Percentiles rank a stretch among this genome's conserved stretches.
phyloP scores from a whole-genome alignment of 208 protist species.

The Leishmania lainsoni region DNA sequence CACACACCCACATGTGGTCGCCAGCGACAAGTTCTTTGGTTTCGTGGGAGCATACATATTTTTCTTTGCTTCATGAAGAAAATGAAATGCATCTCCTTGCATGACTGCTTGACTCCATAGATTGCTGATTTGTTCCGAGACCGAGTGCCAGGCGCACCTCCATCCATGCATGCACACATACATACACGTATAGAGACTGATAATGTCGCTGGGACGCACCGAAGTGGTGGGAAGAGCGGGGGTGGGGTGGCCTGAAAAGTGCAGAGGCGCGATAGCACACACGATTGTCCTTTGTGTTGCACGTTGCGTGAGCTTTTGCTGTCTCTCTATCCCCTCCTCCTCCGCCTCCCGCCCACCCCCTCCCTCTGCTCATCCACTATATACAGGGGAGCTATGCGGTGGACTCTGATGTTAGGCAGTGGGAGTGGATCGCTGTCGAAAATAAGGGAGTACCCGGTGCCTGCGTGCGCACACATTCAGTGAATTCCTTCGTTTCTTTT shows the following conservation, averaged over 20 bases:
- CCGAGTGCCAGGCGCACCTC: not conserved
- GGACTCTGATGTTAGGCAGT: too few species aligned
- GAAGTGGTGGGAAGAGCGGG: not conserved
- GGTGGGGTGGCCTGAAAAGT: not conserved
- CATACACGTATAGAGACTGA: not conserved
- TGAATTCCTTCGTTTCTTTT: not conserved
- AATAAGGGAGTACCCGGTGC: not conserved
- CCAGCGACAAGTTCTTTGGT: not conserved
- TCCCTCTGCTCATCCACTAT: not conserved
- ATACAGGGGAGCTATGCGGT: not conserved
- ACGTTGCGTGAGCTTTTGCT: not conserved
- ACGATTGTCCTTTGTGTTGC: not conserved
- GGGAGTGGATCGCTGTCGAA: not conserved
- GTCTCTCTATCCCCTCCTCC: too few species aligned
- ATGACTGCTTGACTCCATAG: not conserved
- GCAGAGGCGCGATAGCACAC: not conserved
- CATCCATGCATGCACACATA: not conserved
- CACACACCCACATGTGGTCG: not conserved
- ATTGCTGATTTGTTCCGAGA: not conserved
- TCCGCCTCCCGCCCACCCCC: not conserved
- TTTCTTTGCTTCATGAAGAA: not conserved
- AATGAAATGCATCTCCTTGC: not conserved
- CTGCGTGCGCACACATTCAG: not conserved
- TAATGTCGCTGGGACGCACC: not conserved
- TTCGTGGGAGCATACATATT: not conserved